Evolutionary conservation across 495 filamentous ascomycete species (phyloP), one percentile per base, ranked within the genome.

Genomic region (Cladorrhinum samala): DNA sequence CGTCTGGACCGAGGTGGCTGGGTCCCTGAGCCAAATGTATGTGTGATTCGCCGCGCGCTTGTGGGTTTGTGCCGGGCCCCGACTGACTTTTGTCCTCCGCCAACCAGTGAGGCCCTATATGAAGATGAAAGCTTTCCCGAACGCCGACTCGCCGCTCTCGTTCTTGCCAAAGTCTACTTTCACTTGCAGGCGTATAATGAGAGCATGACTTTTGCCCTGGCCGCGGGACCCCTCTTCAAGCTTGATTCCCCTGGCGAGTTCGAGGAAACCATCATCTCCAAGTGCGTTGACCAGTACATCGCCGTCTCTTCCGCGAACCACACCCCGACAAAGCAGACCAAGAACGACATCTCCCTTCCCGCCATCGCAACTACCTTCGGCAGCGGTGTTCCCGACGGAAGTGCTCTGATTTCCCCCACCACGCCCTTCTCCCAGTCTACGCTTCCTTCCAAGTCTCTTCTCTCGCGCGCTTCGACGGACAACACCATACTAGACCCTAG

Each of bases 151-250:
- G 94, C 94, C 50, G 92, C 94, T 50, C 77, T 99, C 24, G 91
- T 99, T 45, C 87, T 91, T 47, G 87, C 94, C 54, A 97, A 97
- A 77, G 89, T 97, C 57, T 99, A 97, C 72, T 99, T 96, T 67
- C 92, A 99, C 66, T 83, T 99, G 43, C 88, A 94, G 72, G 94
- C 95, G 71, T 97, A 97, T 73, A 91, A 96, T 65, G 93, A 97
- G 78, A 95, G 91, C 69, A 97, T 99, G 94, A 86, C 87, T 19
- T 96, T 99, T 72, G 94, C 94, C 46, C 80, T 99, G 11, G 91
- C 89, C 27, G 92, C 94, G 17, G 94, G 94, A 36, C 91, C 96
- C 60, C 80, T 96, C 20, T 96, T 99, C 76, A 85, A 93, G 74
- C 77, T 99, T 52, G 87, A 96, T 57, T 82, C 85, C 50, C 84